Evolutionary conservation across 164 flowering plant species (phyloP).

Genomic region (Vitis rupestris): DNA sequence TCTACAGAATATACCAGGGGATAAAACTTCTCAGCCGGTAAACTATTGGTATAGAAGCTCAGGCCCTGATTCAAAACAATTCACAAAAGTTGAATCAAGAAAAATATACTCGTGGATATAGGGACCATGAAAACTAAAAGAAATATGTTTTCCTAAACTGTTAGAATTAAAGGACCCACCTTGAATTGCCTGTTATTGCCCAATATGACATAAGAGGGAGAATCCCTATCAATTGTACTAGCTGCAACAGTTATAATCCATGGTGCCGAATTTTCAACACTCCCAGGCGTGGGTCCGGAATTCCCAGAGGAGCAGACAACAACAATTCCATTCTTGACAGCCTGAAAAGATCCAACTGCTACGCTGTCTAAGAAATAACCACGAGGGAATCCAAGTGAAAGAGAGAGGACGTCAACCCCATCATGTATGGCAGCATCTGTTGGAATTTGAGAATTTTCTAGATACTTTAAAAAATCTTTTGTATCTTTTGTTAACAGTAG

Average conservation of each 20-base stretch:
- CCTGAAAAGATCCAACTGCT: conserved; percentile 26
- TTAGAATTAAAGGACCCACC: too few relatives aligned
- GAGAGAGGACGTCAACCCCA: conserved; percentile 27
- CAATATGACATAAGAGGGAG: too few relatives aligned
- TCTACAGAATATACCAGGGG: not conserved
- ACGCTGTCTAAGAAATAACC: not conserved
- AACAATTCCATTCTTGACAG: conserved; percentile 19
- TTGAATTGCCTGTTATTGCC: too few relatives aligned
- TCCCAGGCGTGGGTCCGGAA: not conserved
- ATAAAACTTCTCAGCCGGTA: conserved; percentile 2
- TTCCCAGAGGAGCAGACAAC: conserved; percentile 24
- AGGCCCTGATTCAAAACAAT: not conserved
- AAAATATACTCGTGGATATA: too few relatives aligned
- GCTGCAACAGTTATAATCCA: conserved; percentile 15
- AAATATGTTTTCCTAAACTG: too few relatives aligned
- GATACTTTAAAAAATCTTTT: too few relatives aligned
- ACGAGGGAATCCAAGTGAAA: conserved; percentile 2
- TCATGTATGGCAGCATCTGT: conserved; percentile 21
- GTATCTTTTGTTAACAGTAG: too few relatives aligned
- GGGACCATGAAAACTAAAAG: too few relatives aligned
- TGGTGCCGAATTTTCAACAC: conserved; percentile 21
- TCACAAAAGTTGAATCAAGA: not conserved
- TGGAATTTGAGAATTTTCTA: too few relatives aligned
- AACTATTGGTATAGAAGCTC: conserved; percentile 1
- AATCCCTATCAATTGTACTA: too few relatives aligned